Percentiles rank a stretch among this genome's conserved stretches.
These are phyloP conservation scores for Bipolaris sorokiniana DNA, from an alignment of 2,329 filamentous ascomycete species.

Conservation along the genomic window DNA sequence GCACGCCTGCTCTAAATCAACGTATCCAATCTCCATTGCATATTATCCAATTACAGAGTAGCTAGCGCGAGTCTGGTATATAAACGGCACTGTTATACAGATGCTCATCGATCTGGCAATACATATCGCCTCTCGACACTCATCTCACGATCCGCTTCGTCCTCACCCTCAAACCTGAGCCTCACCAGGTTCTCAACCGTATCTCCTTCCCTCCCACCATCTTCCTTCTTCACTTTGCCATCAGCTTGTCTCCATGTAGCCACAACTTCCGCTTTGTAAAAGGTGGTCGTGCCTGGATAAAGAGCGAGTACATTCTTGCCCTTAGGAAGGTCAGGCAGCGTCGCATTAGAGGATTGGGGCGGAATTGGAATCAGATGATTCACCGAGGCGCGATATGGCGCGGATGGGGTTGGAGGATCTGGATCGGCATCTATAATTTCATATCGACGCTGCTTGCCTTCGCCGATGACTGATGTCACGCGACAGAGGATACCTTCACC, in stretches of 20 bases:
- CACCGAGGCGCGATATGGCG: constrained; percentile 55
- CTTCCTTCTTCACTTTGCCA: constrained; percentile 46
- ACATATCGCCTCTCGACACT: constrained; percentile 60
- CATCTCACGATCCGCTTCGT: constrained; percentile 53
- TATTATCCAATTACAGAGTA: constrained; percentile 7
- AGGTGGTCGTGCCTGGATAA: constrained; percentile 61
- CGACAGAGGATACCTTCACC: constrained; percentile 60
- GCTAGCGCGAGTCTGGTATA: not conserved
- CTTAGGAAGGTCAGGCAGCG: constrained; percentile 50
- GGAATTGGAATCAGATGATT: constrained; percentile 55
- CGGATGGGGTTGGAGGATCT: constrained; percentile 46
- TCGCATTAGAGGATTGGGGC: constrained; percentile 49
- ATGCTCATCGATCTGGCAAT: constrained; percentile 42
- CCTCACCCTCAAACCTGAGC: constrained; percentile 58
- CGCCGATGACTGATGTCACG: constrained; percentile 59
- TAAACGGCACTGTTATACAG: not conserved
- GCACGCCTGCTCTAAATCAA: not conserved
- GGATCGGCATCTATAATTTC: constrained; percentile 60
- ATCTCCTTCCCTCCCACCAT: constrained; percentile 52
- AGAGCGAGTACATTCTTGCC: constrained; percentile 56
- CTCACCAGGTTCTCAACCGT: constrained; percentile 49
- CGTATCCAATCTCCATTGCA: not conserved
- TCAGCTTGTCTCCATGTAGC: constrained; percentile 47
- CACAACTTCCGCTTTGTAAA: constrained; percentile 59
- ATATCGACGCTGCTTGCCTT: constrained; percentile 60